phyloP scores from a whole-genome alignment of 2,329 filamentous ascomycete species.

The Ceratocystis albifundus region DNA sequence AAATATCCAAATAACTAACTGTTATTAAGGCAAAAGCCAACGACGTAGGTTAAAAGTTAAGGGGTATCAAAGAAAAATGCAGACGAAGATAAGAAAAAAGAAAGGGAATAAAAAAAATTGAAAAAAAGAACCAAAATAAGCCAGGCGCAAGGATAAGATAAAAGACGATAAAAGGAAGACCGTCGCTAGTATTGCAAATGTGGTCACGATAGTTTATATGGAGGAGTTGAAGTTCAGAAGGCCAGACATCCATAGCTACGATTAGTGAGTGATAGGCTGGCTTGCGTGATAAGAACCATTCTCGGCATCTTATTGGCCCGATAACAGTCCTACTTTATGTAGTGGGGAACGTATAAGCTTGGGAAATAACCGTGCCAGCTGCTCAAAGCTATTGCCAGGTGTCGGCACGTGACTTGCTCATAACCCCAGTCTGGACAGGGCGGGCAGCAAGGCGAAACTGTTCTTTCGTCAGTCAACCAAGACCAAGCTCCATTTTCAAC shows the following conservation, averaged over 20 bases:
- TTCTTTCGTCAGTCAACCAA: background rate
- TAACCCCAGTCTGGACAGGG: background rate
- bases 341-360: background rate
- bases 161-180: too few relatives aligned
- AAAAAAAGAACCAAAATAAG: background rate
- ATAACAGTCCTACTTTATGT: constrained; percentile 10
- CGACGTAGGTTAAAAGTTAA: background rate
- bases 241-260: constrained; percentile 13
- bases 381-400: constrained; percentile 2
- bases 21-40: constrained; percentile 12
- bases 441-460: constrained; percentile 17
- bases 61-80: background rate
- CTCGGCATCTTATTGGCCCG: constrained; percentile 14
- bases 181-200: too few relatives aligned
- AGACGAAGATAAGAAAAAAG: background rate
- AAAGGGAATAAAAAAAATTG: background rate
- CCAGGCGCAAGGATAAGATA: background rate
- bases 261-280: constrained; percentile 2
- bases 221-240: background rate
- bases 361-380: background rate
- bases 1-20: too few relatives aligned
- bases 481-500: too few relatives aligned
- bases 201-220: background rate
- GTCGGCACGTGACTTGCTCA: background rate
- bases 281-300: constrained; percentile 7